Conservation (phyloP, 257 asterid genomes). For the Solanum tacnaense region DNA sequence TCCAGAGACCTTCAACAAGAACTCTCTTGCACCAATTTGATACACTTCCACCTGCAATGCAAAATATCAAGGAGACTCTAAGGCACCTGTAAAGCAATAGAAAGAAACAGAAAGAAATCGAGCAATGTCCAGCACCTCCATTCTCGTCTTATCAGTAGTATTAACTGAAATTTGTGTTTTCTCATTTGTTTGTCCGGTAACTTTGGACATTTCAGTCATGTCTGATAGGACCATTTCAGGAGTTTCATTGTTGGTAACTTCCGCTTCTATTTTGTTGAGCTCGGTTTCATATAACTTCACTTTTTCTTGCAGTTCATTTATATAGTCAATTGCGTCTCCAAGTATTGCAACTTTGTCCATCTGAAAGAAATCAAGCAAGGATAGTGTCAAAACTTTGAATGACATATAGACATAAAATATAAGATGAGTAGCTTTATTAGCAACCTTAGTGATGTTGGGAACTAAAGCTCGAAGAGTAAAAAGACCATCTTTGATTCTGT, state of each 20-base stretch:
- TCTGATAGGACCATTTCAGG: slow-evolving; percentile 9
- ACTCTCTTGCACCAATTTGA: slow-evolving; percentile 39
- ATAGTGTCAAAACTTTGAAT: neutral
- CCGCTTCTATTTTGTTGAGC: slow-evolving; percentile 28
- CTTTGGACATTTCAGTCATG: slow-evolving; percentile 3
- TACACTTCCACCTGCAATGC: slow-evolving; percentile 39
- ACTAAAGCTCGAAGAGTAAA: slow-evolving; percentile 67
- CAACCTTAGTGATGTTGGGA: slow-evolving; percentile 80
- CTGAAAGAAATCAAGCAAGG: slow-evolving; percentile 14
- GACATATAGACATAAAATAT: neutral
- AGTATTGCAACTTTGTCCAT: slow-evolving; percentile 60
- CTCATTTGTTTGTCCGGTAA: neutral
- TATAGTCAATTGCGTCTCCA: slow-evolving; percentile 65
- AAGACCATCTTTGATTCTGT: slow-evolving; percentile 59
- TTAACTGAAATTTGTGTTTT: neutral
- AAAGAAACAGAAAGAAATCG: neutral
- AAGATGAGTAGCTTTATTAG: neutral
- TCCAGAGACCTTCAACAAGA: slow-evolving; percentile 46
- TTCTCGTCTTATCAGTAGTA: neutral
- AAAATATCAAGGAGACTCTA: neutral
- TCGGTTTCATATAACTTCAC: slow-evolving; percentile 24
- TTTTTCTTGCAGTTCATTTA: slow-evolving; percentile 36
- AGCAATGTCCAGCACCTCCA: neutral
- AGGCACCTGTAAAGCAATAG: neutral
- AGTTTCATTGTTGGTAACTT: slow-evolving; percentile 4